Evolutionary conservation across 1,284 basidiomycete genomes (phyloP).

Genomic region (Volvariella surrecta): DNA sequence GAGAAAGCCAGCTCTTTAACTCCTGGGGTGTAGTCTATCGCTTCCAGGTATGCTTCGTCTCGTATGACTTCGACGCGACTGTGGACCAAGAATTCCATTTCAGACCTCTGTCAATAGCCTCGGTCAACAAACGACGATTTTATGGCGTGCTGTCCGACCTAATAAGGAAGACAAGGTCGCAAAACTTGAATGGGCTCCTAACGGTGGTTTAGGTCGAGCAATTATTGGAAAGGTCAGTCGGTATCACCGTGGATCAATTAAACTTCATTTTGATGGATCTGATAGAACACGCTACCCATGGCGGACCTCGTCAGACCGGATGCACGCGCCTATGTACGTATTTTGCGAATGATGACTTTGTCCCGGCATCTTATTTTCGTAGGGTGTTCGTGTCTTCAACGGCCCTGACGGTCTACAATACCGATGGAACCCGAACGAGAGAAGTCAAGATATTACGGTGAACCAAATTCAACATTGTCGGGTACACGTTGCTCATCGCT

Average conservation of each 20-base stretch:
- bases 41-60: conserved; percentile 49
- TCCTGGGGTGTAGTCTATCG: conserved; percentile 74
- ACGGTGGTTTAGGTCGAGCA: conserved; percentile 71
- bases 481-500: conserved; percentile 11
- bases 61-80: neutral
- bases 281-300: conserved; percentile 69
- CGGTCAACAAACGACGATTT: conserved; percentile 63
- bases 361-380: conserved; percentile 7
- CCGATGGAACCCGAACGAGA: conserved; percentile 61
- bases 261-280: conserved; percentile 10
- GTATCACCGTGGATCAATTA: conserved; percentile 2
- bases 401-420: conserved; percentile 75
- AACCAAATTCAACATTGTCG: conserved; percentile 18
- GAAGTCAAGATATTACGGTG: conserved; percentile 54
- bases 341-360: conserved; percentile 5
- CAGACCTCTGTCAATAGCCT: conserved; percentile 56
- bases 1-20: conserved; percentile 74
- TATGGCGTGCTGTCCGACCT: conserved; percentile 67
- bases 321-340: conserved; percentile 46
- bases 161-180: conserved; percentile 80
- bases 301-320: conserved; percentile 63
- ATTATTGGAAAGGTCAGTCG: conserved; percentile 66
- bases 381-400: conserved; percentile 64
- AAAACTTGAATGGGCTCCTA: conserved; percentile 75
- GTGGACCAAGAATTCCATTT: conserved; percentile 3